A percentile compares a stretch with the other conserved stretches of the same genome.
Evolutionary conservation across 2,329 filamentous ascomycete genomes (phyloP).

Genomic region (Exophiala sp.): DNA sequence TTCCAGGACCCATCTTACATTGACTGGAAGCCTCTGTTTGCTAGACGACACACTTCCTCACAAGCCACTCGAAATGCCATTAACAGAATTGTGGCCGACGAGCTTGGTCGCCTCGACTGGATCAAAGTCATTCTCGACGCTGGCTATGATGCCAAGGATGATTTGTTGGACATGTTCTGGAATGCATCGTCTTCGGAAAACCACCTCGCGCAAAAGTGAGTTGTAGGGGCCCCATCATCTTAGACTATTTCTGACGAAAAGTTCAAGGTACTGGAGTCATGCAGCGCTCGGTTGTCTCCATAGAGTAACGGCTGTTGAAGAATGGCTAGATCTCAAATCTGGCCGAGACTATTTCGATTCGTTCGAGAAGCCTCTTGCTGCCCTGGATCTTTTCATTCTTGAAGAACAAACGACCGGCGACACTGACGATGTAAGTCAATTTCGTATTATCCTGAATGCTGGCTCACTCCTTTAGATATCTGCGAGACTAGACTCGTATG

Average conservation of each 20-base stretch:
- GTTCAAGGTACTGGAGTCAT: conserved; percentile 64
- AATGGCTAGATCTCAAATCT: conserved; percentile 63
- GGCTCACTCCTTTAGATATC: conserved; percentile 50
- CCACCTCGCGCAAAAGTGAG: conserved; percentile 67
- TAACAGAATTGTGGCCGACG: conserved; percentile 66
- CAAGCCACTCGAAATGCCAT: conserved; percentile 53
- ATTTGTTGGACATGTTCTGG: conserved; percentile 64
- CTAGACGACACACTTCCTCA: conserved; percentile 55
- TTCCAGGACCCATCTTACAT: conserved; percentile 44
- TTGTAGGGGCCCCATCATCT: conserved; percentile 20
- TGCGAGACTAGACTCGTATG: conserved; percentile 62
- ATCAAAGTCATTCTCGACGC: conserved; percentile 67
- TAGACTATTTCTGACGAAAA: conserved; percentile 11
- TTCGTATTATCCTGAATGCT: conserved; percentile 7
- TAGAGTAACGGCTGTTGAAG: conserved; percentile 70
- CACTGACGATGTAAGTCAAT: conserved; percentile 60
- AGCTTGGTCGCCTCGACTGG: conserved; percentile 65
- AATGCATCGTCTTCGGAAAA: conserved; percentile 63
- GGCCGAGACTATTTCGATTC: conserved; percentile 48
- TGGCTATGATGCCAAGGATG: conserved; percentile 88
- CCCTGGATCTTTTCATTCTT: conserved; percentile 86
- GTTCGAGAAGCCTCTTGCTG: conserved; percentile 60
- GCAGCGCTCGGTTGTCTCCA: conserved; percentile 76
- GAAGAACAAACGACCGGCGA: conserved; percentile 66
- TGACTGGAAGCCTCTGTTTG: conserved; percentile 68